Evolutionary conservation across 257 asterid genomes (phyloP), one percentile per base, ranked within the genome.

Genomic region (Nicotiana knightiana): DNA sequence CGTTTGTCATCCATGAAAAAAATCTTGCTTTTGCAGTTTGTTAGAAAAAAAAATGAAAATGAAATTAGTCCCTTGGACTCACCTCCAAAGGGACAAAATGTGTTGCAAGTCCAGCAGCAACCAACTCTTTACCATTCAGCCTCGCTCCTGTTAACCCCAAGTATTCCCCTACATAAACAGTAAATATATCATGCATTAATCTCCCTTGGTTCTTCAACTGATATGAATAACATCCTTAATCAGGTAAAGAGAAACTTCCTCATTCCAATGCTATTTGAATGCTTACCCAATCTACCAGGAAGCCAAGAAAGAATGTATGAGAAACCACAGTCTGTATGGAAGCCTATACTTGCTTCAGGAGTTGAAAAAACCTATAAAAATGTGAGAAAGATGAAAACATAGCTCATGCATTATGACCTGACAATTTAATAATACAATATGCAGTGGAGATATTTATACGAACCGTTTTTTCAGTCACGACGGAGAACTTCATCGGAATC

Each of bases 291-390:
- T 86, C 88, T 86, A 76, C 98, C 97, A 26, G 95, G 97, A 76
- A 96, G 93, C 76, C 83, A 97, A 6, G 98, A 91, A 48, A 87
- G 94, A 2, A 91, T 88, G 90, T 93, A 96, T 5, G 99, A 96
- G 88, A 96, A 94, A 84, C 99, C 83, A 86, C 99, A 96, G 88
- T 96, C 99, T 2, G 97, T 91, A 62, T 96, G 99, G 85, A 89
- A 93, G 67, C 99, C 99, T 81, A 96, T 88, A 86, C 98, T 88
- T 67, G 97, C 98, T 90, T 96, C 99, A 37, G 99, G 99, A 68
- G 97, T 96, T 30, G 99, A 87, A 83, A 96, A 94, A 82, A 96
- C 92, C 99, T 96, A 87, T 58, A 76, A 59, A 59, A 62, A 2
- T 4, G 63, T n/a, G 24, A 57, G 61, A 11, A n/a, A 48, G 10